These are phyloP conservation scores for Penicillium tannophilum DNA, from an alignment of 495 filamentous ascomycete species.

Conservation along the genomic window DNA sequence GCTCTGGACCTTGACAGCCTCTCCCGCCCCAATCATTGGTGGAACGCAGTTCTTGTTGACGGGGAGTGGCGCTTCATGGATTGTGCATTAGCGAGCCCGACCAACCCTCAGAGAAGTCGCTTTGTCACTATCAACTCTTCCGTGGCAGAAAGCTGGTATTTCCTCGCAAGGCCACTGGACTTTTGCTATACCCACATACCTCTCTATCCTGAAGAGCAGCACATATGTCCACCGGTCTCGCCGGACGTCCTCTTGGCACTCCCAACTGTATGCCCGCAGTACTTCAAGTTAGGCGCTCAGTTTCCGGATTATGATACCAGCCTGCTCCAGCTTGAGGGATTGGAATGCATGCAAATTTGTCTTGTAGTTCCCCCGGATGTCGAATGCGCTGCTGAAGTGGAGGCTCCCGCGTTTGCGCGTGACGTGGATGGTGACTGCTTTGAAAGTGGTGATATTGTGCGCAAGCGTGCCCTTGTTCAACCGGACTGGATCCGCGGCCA, in stretches of 20 bases:
- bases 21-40: slow-evolving; percentile 92
- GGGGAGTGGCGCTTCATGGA: slow-evolving; percentile 97
- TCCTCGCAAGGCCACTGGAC: slow-evolving; percentile 82
- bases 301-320: slow-evolving; percentile 92
- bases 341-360: slow-evolving; percentile 90
- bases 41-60: slow-evolving; percentile 94
- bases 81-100: slow-evolving; percentile 86
- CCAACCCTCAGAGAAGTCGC: slow-evolving; percentile 73
- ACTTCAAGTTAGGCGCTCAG: slow-evolving; percentile 76
- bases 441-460: slow-evolving; percentile 85
- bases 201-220: slow-evolving; percentile 80
- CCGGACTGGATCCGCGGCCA: slow-evolving; percentile 85
- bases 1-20: slow-evolving; percentile 69
- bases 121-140: slow-evolving; percentile 73
- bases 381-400: slow-evolving; percentile 91
- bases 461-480: slow-evolving; percentile 85
- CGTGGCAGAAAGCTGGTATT: slow-evolving; percentile 85
- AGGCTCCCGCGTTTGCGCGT: slow-evolving; percentile 73
- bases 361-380: slow-evolving; percentile 85
- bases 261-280: slow-evolving; percentile 81
- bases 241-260: slow-evolving; percentile 82
- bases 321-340: slow-evolving; percentile 78
- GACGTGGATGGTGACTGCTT: slow-evolving; percentile 91
- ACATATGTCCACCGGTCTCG: slow-evolving; percentile 85
- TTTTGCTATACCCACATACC: slow-evolving; percentile 95